Conservation (phyloP, 2,329 filamentous ascomycete genomes). For the Calonectria montana region DNA sequence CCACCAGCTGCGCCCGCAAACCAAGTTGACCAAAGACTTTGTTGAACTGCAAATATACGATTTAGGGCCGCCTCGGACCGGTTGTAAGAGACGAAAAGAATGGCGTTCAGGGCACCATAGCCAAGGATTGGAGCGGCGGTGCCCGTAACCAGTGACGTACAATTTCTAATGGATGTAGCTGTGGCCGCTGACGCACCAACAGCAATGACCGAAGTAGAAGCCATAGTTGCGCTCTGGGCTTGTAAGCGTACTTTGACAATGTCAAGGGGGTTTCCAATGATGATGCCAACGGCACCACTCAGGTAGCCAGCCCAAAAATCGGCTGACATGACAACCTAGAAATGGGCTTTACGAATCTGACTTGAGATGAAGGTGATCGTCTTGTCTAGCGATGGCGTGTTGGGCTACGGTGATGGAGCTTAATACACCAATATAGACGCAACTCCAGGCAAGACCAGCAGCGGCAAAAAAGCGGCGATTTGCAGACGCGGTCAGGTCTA, state of each 20-base stretch:
- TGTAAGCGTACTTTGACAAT: constrained; percentile 76
- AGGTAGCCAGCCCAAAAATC: constrained; percentile 96
- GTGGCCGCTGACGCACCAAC: constrained; percentile 17
- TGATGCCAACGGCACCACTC: constrained; percentile 85
- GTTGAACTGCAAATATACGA: constrained; percentile 45
- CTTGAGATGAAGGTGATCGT: constrained; percentile 21
- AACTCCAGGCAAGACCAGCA: constrained; percentile 38
- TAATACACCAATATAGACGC: constrained; percentile 38
- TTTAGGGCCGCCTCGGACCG: constrained; percentile 76
- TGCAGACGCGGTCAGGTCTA: constrained; percentile 31
- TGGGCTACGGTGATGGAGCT: constrained; percentile 38
- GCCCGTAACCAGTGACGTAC: constrained; percentile 65
- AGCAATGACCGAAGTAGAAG: constrained; percentile 18
- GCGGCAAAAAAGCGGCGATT: constrained; percentile 35
- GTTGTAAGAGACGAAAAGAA: constrained; percentile 93
- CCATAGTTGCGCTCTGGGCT: constrained; percentile 53
- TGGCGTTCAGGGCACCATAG: constrained; percentile 90
- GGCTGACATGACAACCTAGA: constrained; percentile 71
- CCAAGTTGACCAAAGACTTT: constrained; percentile 76
- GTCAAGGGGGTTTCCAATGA: constrained; percentile 90
- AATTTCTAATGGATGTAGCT: constrained; percentile 36
- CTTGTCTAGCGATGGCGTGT: constrained; percentile 29
- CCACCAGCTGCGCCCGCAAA: constrained; percentile 84
- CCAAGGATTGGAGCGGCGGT: constrained; percentile 87
- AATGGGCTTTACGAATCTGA: constrained; percentile 14